A percentile compares a stretch with the other conserved stretches of the same genome.
Conservation (phyloP, 73 alveolate genomes). For the Paramecium octaurelia region DNA sequence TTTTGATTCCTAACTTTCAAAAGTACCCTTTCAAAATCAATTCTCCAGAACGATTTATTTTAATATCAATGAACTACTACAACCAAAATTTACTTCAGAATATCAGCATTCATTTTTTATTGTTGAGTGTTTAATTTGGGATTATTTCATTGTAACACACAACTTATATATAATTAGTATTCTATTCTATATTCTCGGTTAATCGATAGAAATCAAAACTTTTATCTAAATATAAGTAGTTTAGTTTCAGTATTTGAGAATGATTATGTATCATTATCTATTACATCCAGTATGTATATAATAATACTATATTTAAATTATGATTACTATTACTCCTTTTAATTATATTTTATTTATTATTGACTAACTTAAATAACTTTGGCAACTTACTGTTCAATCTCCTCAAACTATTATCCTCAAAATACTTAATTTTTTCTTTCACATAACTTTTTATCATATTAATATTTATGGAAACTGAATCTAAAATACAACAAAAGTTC, state of each 20-base stretch:
- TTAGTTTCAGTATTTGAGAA: too few relatives aligned
- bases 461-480: not conserved
- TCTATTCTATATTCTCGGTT: too few relatives aligned
- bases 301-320: too few relatives aligned
- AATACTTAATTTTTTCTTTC: not conserved
- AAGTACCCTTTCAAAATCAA: constrained; percentile 74
- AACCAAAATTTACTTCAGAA: constrained; percentile 79
- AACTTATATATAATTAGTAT: too few relatives aligned
- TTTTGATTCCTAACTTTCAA: constrained; percentile 65
- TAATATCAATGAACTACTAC: constrained; percentile 87
- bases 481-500: not conserved
- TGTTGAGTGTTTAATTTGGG: constrained; percentile 71
- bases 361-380: not conserved
- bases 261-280: too few relatives aligned
- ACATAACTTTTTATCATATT: not conserved
- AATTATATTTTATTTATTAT: not conserved
- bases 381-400: not conserved
- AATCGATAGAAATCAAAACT: too few relatives aligned
- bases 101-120: constrained; percentile 77
- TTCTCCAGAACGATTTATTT: constrained; percentile 82
- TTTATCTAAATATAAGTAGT: not conserved
- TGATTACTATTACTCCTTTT: not conserved
- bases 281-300: too few relatives aligned
- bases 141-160: too few relatives aligned
- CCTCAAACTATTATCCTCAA: not conserved